Conservation (phyloP, 2,329 filamentous ascomycete species). For the Monosporascus sp. region DNA sequence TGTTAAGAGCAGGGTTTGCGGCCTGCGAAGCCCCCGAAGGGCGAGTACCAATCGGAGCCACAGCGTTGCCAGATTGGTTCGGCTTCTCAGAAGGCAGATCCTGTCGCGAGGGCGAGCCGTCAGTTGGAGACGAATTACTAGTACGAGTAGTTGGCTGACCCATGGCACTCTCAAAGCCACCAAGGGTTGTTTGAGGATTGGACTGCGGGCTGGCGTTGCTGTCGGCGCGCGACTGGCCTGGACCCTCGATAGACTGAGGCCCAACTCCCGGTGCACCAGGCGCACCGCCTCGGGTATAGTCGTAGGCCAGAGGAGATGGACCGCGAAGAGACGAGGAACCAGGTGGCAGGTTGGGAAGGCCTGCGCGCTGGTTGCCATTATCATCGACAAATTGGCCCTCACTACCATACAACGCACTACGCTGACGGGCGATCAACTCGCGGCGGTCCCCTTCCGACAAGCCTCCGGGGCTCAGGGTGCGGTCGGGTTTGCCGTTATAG, state of each 20-base stretch:
- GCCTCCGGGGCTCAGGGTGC: constrained; percentile 73
- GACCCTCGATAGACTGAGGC: constrained; percentile 43
- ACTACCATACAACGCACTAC: constrained; percentile 80
- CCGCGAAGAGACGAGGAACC: constrained; percentile 63
- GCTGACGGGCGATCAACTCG: constrained; percentile 92
- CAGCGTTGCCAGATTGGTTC: constrained; percentile 53
- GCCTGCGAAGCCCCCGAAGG: constrained; percentile 55
- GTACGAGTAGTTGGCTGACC: constrained; percentile 69
- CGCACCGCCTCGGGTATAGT: constrained; percentile 44
- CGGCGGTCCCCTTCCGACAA: constrained; percentile 96
- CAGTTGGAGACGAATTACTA: constrained; percentile 76
- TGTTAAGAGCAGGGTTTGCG: constrained; percentile 59
- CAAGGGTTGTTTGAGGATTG: constrained; percentile 54
- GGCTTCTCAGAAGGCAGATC: constrained; percentile 51
- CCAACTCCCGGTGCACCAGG: constrained; percentile 36
- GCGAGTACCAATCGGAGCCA: constrained; percentile 91
- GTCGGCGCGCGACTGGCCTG: constrained; percentile 64
- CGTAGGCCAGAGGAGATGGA: constrained; percentile 74
- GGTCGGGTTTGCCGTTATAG: constrained; percentile 68
- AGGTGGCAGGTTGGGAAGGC: constrained; percentile 60
- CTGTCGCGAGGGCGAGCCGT: constrained; percentile 70
- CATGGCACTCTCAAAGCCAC: constrained; percentile 52
- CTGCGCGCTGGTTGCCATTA: constrained; percentile 55
- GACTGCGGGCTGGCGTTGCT: constrained; percentile 81
- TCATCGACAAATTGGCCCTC: constrained; percentile 69